Evolutionary conservation across 1,284 basidiomycete genomes (phyloP).

Genomic region (Gymnopus androsaceus): DNA sequence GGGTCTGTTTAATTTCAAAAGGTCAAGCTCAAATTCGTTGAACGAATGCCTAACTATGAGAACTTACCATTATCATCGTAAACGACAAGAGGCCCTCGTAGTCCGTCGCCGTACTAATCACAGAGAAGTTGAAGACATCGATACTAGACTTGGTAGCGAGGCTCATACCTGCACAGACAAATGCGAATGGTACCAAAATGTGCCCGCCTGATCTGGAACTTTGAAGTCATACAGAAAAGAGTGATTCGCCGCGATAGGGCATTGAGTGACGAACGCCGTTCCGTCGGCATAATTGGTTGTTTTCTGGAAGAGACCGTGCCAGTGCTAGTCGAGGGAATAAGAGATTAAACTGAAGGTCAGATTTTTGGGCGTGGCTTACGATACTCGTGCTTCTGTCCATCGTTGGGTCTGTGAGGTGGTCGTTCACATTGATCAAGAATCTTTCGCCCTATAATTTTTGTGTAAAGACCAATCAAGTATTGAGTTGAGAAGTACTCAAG

Average conservation of each 20-base stretch:
- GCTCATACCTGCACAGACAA: constrained; percentile 5
- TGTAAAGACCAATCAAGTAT: no score
- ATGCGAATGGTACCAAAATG: constrained; percentile 26
- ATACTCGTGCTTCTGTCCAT: constrained; percentile 28
- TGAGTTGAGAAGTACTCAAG: not conserved
- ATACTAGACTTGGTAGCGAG: not conserved
- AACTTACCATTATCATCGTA: constrained; percentile 13
- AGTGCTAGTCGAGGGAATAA: constrained; percentile 13
- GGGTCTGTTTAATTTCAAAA: no score
- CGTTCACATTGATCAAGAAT: constrained; percentile 26
- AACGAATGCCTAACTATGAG: no score
- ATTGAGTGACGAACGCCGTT: constrained; percentile 4
- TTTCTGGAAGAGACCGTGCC: constrained; percentile 24
- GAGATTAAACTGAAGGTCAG: not conserved
- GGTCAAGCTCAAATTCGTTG: no score
- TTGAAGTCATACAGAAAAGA: constrained; percentile 30
- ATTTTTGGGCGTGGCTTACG: no score
- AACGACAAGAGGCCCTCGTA: constrained; percentile 15
- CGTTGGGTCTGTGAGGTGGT: constrained; percentile 22
- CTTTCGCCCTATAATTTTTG: constrained; percentile 21
- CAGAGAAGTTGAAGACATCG: not conserved
- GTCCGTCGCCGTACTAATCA: constrained; percentile 18
- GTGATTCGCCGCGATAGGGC: constrained; percentile 22
- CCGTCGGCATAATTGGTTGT: constrained; percentile 28
- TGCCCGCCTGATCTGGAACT: constrained; percentile 25